A percentile compares a stretch with the other conserved stretches of the same genome.
These are phyloP conservation scores for Mortierella polycephala DNA, from an alignment of 371 early-diverging fungal genomes.

Conservation along the genomic window DNA sequence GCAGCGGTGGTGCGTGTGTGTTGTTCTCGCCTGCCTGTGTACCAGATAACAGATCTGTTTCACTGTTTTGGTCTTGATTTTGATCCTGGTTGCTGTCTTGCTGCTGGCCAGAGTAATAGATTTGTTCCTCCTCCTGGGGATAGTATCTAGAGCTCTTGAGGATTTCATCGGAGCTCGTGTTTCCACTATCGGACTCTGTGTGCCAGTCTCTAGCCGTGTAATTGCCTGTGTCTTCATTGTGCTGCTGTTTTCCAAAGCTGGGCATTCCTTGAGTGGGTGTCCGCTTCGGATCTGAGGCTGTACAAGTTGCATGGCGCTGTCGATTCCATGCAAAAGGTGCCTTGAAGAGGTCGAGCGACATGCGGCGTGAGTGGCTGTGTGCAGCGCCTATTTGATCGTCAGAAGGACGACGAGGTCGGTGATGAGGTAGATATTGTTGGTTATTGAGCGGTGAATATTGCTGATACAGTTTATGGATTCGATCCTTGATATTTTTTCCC, in stretches of 20 bases:
- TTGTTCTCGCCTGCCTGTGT: too few species aligned
- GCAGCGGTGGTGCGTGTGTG: background rate
- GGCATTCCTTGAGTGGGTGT: background rate
- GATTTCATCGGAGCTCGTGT: slow-evolving; percentile 5
- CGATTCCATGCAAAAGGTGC: slow-evolving; percentile 27
- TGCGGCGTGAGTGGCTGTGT: slow-evolving; percentile 10
- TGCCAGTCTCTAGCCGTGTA: background rate
- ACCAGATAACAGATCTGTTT: too few species aligned
- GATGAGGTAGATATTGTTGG: background rate
- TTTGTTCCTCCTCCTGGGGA: slow-evolving; percentile 11
- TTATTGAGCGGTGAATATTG: background rate
- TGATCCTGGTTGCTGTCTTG: background rate
- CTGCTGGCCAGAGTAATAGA: background rate
- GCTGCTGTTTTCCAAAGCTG: background rate
- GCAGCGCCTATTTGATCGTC: background rate
- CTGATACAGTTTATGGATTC: background rate
- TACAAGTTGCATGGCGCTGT: slow-evolving; percentile 41
- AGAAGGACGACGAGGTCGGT: background rate
- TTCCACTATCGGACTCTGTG: background rate
- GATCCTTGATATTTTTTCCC: background rate
- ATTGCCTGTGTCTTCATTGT: background rate
- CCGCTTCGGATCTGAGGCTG: slow-evolving; percentile 13
- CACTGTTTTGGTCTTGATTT: too few species aligned
- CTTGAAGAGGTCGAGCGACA: slow-evolving; percentile 37
- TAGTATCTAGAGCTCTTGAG: slow-evolving; percentile 25